Conservation (phyloP, 768 basidiomycete genomes). For the Phlebiopsis gigantea region DNA sequence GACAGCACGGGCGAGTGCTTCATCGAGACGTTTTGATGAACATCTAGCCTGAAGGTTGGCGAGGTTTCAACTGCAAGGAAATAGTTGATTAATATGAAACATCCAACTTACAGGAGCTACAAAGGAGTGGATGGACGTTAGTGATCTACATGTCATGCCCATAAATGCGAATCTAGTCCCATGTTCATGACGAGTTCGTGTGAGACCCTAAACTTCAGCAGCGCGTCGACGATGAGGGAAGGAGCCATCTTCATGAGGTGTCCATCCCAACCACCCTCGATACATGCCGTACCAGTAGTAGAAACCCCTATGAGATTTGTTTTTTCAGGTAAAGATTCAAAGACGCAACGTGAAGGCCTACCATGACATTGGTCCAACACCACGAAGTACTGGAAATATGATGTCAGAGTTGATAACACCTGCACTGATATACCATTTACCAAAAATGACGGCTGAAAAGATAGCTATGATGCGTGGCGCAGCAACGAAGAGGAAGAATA, state of each 20-base stretch:
- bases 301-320: background rate
- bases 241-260: background rate
- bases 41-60: too few species aligned
- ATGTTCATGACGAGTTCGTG: background rate
- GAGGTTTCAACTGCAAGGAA: too few species aligned
- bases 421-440: background rate
- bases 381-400: background rate
- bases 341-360: background rate
- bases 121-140: background rate
- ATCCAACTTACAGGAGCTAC: too few species aligned
- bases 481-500: background rate
- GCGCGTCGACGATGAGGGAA: background rate
- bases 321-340: background rate
- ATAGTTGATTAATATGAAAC: too few species aligned
- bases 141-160: background rate
- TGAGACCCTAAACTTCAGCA: background rate
- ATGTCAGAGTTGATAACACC: too few species aligned
- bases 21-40: background rate
- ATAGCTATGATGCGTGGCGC: background rate
- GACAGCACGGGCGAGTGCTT: background rate
- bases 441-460: background rate
- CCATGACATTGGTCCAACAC: background rate
- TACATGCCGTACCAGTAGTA: constrained; percentile 1
- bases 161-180: background rate
- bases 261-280: background rate